Base-by-base conservation (phyloP, 768 basidiomycete species). In the Rhodosporidiobolus sp. region DNA sequence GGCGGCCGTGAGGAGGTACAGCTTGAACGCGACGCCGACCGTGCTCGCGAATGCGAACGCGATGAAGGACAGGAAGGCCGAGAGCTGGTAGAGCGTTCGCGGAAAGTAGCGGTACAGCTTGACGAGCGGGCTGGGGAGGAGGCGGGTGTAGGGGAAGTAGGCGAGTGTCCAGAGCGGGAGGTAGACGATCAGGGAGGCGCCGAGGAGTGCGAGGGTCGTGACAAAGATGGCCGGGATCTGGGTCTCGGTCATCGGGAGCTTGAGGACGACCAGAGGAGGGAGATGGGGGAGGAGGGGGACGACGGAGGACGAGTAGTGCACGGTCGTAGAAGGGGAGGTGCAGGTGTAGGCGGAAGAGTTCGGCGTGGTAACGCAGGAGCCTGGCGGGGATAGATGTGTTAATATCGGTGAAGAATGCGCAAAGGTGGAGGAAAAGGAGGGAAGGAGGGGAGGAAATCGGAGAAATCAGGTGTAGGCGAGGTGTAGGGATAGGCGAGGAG, bases 91-190 rank as follows among this genome's bases (percentile, higher is more conserved):
- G 20, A 72, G 24, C 12, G 20, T 58, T 24, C 30, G 22, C 2
- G 70, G 22, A 35, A 34, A 62, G 68, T 60, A 69, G 22, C 74
- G 74, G 32, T 59, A 52, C 43, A 68, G 65, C 19, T 53, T 58
- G 19, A 70, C 63, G 43, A 55, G 2, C 52, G 52, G 30, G 17
- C 38, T 4, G 19, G 52, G 61, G 16, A 62, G 43, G n/a, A 57
- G 45, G 32, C 19, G 61, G 11, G 65, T n/a, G 60, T 45, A 10
- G 19, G 74, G 74, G 68, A 69, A 76, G 70, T 76, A 72, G 67
- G 53, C 64, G 67, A 76, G 74, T 12, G 57, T 72, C 74, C 74
- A 76, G 14, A 72, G 45, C n/a, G 70, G 70, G 32, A 72, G 65
- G 70, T 67, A 76, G 56, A 72, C 26, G 68, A 67, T 0, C 62